Evolutionary conservation across 495 filamentous ascomycete genomes (phyloP).

Genomic region (Penicillium crystallinum): DNA sequence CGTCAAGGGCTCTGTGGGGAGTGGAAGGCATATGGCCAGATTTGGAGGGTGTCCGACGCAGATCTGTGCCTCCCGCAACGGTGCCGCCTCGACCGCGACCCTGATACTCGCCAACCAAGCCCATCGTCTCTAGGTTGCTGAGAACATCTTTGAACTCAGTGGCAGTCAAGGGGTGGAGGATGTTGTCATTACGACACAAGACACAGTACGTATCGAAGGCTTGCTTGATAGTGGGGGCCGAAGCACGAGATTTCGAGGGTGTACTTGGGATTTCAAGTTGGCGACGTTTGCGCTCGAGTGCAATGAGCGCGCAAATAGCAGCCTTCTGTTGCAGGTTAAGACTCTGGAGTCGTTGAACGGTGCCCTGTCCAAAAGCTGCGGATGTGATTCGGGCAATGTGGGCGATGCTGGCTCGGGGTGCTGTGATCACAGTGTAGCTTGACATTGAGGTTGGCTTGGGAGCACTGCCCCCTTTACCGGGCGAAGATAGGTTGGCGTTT

Average conservation of each 20-base stretch:
- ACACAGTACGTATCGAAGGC: constrained; percentile 73
- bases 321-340: constrained; percentile 97
- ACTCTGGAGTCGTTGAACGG: constrained; percentile 71
- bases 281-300: constrained; percentile 61
- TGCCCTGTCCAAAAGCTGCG: constrained; percentile 77
- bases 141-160: constrained; percentile 94
- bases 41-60: constrained; percentile 55
- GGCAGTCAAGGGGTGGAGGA: constrained; percentile 77
- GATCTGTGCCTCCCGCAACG: constrained; percentile 39
- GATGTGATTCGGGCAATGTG: constrained; percentile 89
- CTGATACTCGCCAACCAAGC: constrained; percentile 67
- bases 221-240: constrained; percentile 68
- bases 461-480: constrained; percentile 27
- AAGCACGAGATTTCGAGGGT: constrained; percentile 49
- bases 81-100: constrained; percentile 65
- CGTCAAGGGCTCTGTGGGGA: constrained; percentile 51
- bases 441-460: constrained; percentile 41
- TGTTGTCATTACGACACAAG: constrained; percentile 75
- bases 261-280: constrained; percentile 42
- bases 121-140: constrained; percentile 79
- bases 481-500: constrained; percentile 65
- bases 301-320: constrained; percentile 79
- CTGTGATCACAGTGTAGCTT: constrained; percentile 60
- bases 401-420: constrained; percentile 80
- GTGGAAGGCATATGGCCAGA: constrained; percentile 42